Evolutionary conservation across 495 filamentous ascomycete species (phyloP).

Genomic region (Penicillium angulare): DNA sequence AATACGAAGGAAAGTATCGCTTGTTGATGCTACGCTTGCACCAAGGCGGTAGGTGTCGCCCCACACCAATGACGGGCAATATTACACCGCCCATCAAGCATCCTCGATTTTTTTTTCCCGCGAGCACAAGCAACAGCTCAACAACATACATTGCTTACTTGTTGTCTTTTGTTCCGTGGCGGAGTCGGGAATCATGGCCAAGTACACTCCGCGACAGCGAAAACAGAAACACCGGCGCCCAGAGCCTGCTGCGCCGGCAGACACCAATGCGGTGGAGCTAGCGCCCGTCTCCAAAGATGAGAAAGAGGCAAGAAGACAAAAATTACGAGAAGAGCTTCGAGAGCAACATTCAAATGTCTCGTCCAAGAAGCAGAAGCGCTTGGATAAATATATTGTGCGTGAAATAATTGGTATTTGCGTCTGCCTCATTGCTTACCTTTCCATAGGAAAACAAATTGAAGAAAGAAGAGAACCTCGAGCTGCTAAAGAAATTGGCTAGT

Average conservation of each 20-base stretch:
- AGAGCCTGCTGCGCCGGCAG: slow-evolving; percentile 42
- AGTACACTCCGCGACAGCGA: slow-evolving; percentile 75
- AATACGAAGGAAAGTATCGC: background rate
- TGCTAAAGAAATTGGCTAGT: slow-evolving; percentile 77
- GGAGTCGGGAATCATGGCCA: slow-evolving; percentile 53
- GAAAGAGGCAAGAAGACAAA: slow-evolving; percentile 65
- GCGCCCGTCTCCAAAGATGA: slow-evolving; percentile 63
- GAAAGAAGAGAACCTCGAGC: slow-evolving; percentile 86
- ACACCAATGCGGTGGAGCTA: slow-evolving; percentile 73
- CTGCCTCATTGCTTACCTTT: slow-evolving; percentile 20
- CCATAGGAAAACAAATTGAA: slow-evolving; percentile 79
- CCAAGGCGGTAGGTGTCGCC: slow-evolving; percentile 18
- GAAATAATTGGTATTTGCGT: background rate
- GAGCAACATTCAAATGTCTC: slow-evolving; percentile 69
- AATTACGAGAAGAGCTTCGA: slow-evolving; percentile 63
- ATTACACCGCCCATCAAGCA: slow-evolving; percentile 16
- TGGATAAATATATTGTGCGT: slow-evolving; percentile 91
- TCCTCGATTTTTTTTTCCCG: slow-evolving; percentile 26
- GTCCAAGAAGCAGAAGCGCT: slow-evolving; percentile 86
- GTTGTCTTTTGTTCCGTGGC: slow-evolving; percentile 13
- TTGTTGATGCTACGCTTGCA: slow-evolving; percentile 13
- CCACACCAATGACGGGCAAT: slow-evolving; percentile 19
- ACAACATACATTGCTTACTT: slow-evolving; percentile 15
- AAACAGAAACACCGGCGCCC: slow-evolving; percentile 61
- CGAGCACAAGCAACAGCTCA: slow-evolving; percentile 8